phyloP scores from a whole-genome alignment of 2,329 filamentous ascomycete species.

The Ustilaginoidea virens region DNA sequence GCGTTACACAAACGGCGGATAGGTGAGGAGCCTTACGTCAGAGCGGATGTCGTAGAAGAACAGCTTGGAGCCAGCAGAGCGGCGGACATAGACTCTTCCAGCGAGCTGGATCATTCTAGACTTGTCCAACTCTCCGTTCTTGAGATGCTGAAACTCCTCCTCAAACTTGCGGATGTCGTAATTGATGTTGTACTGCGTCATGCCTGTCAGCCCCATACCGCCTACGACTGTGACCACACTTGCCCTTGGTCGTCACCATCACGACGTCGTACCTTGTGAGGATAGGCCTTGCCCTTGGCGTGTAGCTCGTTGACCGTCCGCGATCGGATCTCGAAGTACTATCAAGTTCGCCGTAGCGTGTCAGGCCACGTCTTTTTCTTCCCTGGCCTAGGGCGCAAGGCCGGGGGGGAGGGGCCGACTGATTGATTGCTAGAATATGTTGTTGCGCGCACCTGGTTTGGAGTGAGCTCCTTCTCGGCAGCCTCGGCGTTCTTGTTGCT shows the following conservation, averaged over 20 bases:
- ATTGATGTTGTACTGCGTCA: slow-evolving; percentile 57
- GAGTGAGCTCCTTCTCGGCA: slow-evolving; percentile 38
- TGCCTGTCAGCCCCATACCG: no score
- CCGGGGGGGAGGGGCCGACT: no score
- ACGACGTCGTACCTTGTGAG: slow-evolving; percentile 53
- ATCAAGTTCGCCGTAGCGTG: background rate
- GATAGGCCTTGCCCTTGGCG: slow-evolving; percentile 43
- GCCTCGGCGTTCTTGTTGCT: slow-evolving; percentile 43
- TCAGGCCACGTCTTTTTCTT: no score
- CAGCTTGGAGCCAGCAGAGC: slow-evolving; percentile 67
- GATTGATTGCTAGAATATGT: no score
- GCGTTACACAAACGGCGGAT: background rate
- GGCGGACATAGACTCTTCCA: slow-evolving; percentile 80
- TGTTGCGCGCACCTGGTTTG: slow-evolving; percentile 27
- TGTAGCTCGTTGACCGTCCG: slow-evolving; percentile 44
- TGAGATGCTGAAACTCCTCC: slow-evolving; percentile 62
- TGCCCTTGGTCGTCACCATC: background rate
- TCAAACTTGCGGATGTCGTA: slow-evolving; percentile 72
- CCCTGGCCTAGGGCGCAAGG: no score
- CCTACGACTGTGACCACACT: no score
- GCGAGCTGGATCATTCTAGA: slow-evolving; percentile 64
- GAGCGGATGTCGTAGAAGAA: slow-evolving; percentile 64
- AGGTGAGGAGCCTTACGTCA: slow-evolving; percentile 11
- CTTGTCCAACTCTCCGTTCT: slow-evolving; percentile 72
- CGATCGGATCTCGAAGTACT: slow-evolving; percentile 91